phyloP scores from a whole-genome alignment of 306 rosid genomes.

The Lablab purpureus region DNA sequence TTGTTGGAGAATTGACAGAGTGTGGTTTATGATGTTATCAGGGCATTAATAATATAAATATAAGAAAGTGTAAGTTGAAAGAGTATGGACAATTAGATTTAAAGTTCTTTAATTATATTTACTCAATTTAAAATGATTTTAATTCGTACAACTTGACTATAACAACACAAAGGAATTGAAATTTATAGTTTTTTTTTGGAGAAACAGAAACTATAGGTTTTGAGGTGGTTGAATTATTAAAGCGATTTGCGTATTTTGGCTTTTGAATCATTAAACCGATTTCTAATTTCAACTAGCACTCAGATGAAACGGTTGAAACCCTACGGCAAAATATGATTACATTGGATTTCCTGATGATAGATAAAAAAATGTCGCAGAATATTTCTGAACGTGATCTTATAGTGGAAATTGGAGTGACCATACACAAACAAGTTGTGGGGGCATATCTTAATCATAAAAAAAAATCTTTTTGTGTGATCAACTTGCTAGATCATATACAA shows the following conservation, averaged over 20 bases:
- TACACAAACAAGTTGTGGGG: slow-evolving; percentile 7
- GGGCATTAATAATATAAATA: neutral
- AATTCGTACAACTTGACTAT: neutral
- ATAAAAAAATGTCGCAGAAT: neutral
- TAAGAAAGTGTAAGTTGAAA: neutral
- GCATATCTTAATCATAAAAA: neutral
- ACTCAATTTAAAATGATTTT: neutral
- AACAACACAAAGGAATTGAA: neutral
- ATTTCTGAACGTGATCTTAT: neutral
- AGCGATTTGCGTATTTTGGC: neutral
- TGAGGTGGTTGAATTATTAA: slow-evolving; percentile 3
- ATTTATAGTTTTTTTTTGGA: neutral
- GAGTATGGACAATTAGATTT: neutral
- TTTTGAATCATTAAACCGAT: neutral
- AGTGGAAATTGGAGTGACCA: neutral
- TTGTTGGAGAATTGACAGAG: neutral
- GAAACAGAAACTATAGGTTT: slow-evolving; percentile 1
- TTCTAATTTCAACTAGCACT: slow-evolving; percentile 4
- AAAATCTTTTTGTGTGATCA: neutral
- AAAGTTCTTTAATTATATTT: neutral
- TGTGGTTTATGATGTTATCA: neutral
- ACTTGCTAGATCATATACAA: neutral
- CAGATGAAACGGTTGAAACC: neutral
- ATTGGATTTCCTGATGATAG: slow-evolving; percentile 13
- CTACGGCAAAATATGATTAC: neutral